These are phyloP conservation scores for Nakazawaea pomicola DNA, from an alignment of 805 yeast genomes.

Conservation along the genomic window DNA sequence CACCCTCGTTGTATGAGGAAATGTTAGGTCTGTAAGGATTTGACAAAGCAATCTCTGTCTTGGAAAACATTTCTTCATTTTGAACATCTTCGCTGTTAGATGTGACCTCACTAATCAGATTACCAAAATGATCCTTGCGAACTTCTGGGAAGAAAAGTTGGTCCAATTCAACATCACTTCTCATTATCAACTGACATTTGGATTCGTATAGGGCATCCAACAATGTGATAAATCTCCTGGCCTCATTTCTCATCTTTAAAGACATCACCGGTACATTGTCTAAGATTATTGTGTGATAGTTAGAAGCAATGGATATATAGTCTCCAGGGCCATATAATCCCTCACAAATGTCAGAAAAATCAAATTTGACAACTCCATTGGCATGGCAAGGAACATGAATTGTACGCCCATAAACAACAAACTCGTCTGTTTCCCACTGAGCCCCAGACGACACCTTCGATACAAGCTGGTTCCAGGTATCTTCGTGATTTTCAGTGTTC, in stretches of 20 bases:
- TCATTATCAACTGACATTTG: slow-evolving; percentile 52
- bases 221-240: slow-evolving; percentile 60
- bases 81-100: slow-evolving; percentile 36
- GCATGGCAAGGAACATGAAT: slow-evolving; percentile 40
- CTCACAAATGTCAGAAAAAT: slow-evolving; percentile 49
- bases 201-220: slow-evolving; percentile 69
- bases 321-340: slow-evolving; percentile 62
- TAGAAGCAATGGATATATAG: slow-evolving; percentile 61
- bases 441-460: slow-evolving; percentile 14
- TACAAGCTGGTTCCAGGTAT: slow-evolving; percentile 32
- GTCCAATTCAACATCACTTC: slow-evolving; percentile 45
- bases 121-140: slow-evolving; percentile 9
- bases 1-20: slow-evolving; percentile 52
- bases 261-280: slow-evolving; percentile 60
- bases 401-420: slow-evolving; percentile 54
- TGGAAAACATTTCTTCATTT: slow-evolving; percentile 67
- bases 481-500: slow-evolving; percentile 21
- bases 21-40: slow-evolving; percentile 70
- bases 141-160: slow-evolving; percentile 60
- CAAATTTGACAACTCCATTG: slow-evolving; percentile 40
- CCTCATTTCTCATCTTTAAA: slow-evolving; percentile 56
- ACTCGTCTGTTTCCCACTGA: slow-evolving; percentile 17
- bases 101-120: neutral
- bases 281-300: slow-evolving; percentile 49
- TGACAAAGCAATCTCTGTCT: slow-evolving; percentile 51